These are phyloP conservation scores for Haplosporangium sp. DNA, from an alignment of 371 early-diverging fungal species.

Conservation along the genomic window DNA sequence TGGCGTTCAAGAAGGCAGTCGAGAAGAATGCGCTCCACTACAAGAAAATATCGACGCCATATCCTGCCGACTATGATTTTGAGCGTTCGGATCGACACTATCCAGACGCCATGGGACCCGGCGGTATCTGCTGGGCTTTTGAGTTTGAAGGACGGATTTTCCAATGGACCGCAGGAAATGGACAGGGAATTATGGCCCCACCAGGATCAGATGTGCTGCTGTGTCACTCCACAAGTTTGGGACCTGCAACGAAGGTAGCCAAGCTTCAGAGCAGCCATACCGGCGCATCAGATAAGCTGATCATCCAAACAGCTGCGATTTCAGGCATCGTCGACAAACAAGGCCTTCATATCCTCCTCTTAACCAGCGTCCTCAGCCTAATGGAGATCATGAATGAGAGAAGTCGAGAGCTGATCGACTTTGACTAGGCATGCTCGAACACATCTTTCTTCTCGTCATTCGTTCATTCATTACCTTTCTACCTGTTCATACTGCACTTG, in stretches of 20 bases:
- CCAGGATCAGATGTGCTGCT: slow-evolving; percentile 47
- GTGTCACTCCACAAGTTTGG: slow-evolving; percentile 45
- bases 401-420: slow-evolving; percentile 49
- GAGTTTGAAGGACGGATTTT: slow-evolving; percentile 52
- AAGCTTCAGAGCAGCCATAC: slow-evolving; percentile 53
- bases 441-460: too few species aligned
- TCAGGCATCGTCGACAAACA: slow-evolving; percentile 34
- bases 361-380: slow-evolving; percentile 40
- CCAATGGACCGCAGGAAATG: slow-evolving; percentile 49
- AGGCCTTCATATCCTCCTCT: slow-evolving; percentile 45
- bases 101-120: slow-evolving; percentile 4
- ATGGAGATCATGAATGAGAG: slow-evolving; percentile 48
- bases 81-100: slow-evolving; percentile 28
- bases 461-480: neutral
- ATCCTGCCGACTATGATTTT: slow-evolving; percentile 27
- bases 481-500: neutral
- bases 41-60: slow-evolving; percentile 23
- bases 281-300: slow-evolving; percentile 42
- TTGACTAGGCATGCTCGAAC: slow-evolving; percentile 24
- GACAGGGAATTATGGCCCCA: slow-evolving; percentile 49
- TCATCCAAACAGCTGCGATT: slow-evolving; percentile 23
- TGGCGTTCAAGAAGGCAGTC: slow-evolving; percentile 53
- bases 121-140: slow-evolving; percentile 46
- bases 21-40: slow-evolving; percentile 47
- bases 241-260: slow-evolving; percentile 45